Evolutionary conservation across 208 protist species (phyloP).

Genomic region (Leishmania gerbilli): DNA sequence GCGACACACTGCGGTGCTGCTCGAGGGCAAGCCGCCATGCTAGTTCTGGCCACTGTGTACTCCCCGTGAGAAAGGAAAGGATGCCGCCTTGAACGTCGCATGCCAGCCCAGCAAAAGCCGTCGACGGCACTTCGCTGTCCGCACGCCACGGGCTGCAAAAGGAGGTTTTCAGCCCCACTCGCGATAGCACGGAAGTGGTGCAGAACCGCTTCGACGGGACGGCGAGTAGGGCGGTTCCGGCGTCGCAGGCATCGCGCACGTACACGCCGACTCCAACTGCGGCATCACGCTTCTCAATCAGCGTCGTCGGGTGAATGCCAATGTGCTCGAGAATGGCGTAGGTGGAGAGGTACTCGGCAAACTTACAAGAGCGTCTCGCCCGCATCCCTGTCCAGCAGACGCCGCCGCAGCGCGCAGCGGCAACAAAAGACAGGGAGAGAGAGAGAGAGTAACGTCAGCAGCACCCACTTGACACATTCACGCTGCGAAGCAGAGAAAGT

Average conservation of each 20-base stretch:
- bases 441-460: background rate
- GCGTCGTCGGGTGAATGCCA: conserved; percentile 73
- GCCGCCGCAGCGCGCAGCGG: background rate
- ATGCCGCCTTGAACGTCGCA: conserved; percentile 33
- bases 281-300: conserved; percentile 85
- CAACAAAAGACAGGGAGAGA: background rate
- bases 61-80: conserved; percentile 54
- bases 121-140: background rate
- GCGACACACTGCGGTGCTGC: conserved; percentile 71
- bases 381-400: conserved; percentile 18
- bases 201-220: conserved; percentile 70
- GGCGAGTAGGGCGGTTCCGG: conserved; percentile 73
- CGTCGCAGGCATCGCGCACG: conserved; percentile 84
- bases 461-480: background rate
- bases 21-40: conserved; percentile 83
- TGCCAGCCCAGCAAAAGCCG: background rate
- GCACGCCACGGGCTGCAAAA: conserved; percentile 10
- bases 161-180: conserved; percentile 43
- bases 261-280: conserved; percentile 74
- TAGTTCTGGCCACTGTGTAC: conserved; percentile 66
- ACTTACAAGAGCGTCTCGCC: conserved; percentile 60
- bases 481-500: background rate
- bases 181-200: conserved; percentile 46
- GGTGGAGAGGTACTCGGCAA: conserved; percentile 87
- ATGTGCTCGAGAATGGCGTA: conserved; percentile 83